Percentiles rank a stretch among this genome's conserved stretches.
These are phyloP conservation scores for Populus tomentosa DNA, from an alignment of 441 rosid genomes.

Conservation along the genomic window DNA sequence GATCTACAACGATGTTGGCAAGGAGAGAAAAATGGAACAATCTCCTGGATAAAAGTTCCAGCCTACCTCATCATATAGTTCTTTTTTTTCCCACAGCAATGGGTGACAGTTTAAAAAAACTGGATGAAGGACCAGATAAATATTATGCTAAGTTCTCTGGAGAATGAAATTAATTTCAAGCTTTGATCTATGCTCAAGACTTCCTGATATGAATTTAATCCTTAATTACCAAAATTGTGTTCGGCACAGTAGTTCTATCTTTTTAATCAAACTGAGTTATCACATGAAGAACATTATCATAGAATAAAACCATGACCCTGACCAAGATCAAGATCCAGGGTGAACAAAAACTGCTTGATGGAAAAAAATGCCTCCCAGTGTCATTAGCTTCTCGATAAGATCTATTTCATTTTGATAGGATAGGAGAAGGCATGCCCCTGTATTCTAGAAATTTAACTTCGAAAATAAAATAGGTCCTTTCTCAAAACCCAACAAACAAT, in stretches of 20 bases:
- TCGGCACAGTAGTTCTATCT: neutral
- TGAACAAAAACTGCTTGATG: neutral
- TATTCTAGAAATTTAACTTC: neutral
- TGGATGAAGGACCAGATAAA: neutral
- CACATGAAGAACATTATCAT: neutral
- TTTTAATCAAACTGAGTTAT: neutral
- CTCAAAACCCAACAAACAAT: slow-evolving; percentile 2
- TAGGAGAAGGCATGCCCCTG: neutral
- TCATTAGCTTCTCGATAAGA: neutral
- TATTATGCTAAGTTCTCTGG: neutral
- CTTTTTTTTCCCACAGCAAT: neutral
- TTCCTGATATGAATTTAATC: neutral
- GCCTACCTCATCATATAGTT: neutral
- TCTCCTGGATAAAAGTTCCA: neutral
- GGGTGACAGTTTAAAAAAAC: neutral
- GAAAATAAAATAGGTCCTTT: neutral
- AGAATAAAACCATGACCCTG: neutral
- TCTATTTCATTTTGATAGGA: neutral
- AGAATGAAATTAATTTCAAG: neutral
- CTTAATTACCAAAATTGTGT: neutral
- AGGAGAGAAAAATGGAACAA: neutral
- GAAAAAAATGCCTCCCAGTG: neutral
- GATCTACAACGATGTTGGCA: neutral
- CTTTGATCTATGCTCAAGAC: neutral
- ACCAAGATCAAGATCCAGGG: neutral